These are phyloP conservation scores for Trapa bicornis DNA, from an alignment of 345 rosid genomes.

Conservation along the genomic window DNA sequence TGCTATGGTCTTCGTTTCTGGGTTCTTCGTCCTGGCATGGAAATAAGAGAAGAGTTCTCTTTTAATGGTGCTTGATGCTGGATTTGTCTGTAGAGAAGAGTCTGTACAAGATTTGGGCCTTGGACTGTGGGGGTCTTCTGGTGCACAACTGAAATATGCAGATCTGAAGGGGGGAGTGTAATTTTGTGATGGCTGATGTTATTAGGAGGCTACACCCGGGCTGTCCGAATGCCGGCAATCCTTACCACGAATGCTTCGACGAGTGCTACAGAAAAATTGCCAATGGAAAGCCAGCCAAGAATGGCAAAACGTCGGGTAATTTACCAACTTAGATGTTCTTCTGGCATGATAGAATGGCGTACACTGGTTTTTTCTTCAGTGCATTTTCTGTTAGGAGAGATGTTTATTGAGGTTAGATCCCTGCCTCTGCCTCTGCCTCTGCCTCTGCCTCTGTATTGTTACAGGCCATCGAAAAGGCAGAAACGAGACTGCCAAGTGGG, in stretches of 20 bases:
- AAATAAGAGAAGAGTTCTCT: background rate
- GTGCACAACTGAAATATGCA: background rate
- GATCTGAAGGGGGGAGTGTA: slow-evolving; percentile 8
- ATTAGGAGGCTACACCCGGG: slow-evolving; percentile 23
- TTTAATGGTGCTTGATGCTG: background rate
- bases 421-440: background rate
- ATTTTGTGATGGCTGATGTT: slow-evolving; percentile 19
- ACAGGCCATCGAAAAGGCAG: slow-evolving; percentile 5
- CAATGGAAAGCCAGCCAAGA: slow-evolving; percentile 11
- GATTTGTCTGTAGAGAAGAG: background rate
- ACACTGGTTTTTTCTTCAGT: background rate
- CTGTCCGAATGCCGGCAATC: slow-evolving; percentile 38
- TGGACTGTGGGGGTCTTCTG: slow-evolving; percentile 1
- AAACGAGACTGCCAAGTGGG: background rate
- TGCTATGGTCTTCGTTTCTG: background rate
- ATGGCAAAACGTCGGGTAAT: slow-evolving; percentile 1
- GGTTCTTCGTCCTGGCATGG: background rate
- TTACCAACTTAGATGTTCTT: background rate
- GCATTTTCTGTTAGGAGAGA: background rate
- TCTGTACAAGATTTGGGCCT: background rate
- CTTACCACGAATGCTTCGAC: slow-evolving; percentile 44
- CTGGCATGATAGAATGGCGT: background rate
- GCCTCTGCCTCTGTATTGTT: background rate
- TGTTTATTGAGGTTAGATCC: background rate
- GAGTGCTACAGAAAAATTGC: slow-evolving; percentile 22